Base-by-base conservation (phyloP, 2,329 filamentous ascomycete genomes). In the Alternaria solani region DNA sequence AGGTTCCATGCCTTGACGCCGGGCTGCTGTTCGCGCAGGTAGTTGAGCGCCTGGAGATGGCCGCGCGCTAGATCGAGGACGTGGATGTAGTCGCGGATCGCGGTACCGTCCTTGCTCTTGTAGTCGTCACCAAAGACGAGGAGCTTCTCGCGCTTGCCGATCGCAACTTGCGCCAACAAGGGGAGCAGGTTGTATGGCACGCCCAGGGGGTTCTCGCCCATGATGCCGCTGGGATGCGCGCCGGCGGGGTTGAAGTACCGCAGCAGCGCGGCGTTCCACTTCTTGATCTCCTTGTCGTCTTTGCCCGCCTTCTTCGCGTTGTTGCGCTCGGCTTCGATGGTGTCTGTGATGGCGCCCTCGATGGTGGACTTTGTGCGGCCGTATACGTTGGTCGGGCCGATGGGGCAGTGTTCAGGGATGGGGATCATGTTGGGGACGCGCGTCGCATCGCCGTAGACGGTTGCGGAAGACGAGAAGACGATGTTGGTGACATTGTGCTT, bases 181-280 rank as follows among this genome's bases (percentile, higher is more conserved):
- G 95, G 95, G 43, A 99, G 88, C 65, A 99, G 86, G 84, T 99
- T 99, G 86, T 93, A 98, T 1, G 95, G 95, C 23, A 97, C 88
- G 61, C 95, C 95, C 79, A 96, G 90, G 46, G 95, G 95, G 80
- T 99, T 95, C 83, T 99, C 95, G 70, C 95, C 95, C 93, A 99
- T 97, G 80, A 99, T 89, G 58, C 95, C 96, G 73, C 88, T 94
- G 48, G 96, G 95, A 81, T 99, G 95, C 57, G 93, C 91, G 73
- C 95, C 95, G 59, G 91, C 93, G 30, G 95, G 95, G 86, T 99
- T 99, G 85, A 99, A 99, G 84, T 99, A 99, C 72, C 95, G 89
- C 72, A 99, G 86, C 67, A 98, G 84, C 42, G 94, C 95, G 58
- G 88, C 95, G 80, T 98, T 98, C 92, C 92, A 98, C 74, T 93